Base-by-base conservation (phyloP, 495 filamentous ascomycete species). In the Astrocystis sublimbata region DNA sequence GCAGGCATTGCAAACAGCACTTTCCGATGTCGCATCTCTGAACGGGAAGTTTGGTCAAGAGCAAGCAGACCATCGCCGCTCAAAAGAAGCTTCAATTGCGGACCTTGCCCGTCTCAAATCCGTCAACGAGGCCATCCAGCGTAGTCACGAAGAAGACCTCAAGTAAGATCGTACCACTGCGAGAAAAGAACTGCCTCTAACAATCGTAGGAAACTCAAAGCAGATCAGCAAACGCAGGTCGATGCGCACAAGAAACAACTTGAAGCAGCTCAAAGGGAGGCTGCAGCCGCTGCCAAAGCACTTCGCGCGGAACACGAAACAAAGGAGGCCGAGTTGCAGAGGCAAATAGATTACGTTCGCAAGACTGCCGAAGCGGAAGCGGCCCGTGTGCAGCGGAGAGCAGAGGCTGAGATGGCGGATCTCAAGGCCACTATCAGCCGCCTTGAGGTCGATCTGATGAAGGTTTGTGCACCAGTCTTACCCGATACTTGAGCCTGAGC, bases 31-130 rank as follows among this genome's bases (percentile, higher is more conserved):
- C 21, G 72, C 92, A 17, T 84, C 80, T n/a, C 72, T 90, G 13
- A 81, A 89, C 55, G 81, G 85, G 30, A 88, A 86, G 67, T 79
- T 96, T 53, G 85, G 87, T 12, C 91, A 92, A 72, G 91, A 89
- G 62, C 87, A 91, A 70, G 83, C 86, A 23, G 89, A 92, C 66
- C 87, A 89, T 73, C 83, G 85, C 23, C 85, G 86, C 59, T 83
- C 86, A 13, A 89, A 88, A 68, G 91, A 96, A 65, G 81, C 82
- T 2, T 82, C 79, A 4, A 70, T 80, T 3, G 74, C 85, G 23
- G 92, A 96, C 63, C 56, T 92, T 17, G 77, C 83, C 31, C 70
- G 71, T 52, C 84, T 90, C 38, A 88, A 87, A 64, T 83, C 83
- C 26, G 85, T 86, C 55, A 89, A 88, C 60, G 89, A 93, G 50